Evolutionary conservation across 768 basidiomycete species (phyloP).

Genomic region (Agaricus sinodeliciosus): DNA sequence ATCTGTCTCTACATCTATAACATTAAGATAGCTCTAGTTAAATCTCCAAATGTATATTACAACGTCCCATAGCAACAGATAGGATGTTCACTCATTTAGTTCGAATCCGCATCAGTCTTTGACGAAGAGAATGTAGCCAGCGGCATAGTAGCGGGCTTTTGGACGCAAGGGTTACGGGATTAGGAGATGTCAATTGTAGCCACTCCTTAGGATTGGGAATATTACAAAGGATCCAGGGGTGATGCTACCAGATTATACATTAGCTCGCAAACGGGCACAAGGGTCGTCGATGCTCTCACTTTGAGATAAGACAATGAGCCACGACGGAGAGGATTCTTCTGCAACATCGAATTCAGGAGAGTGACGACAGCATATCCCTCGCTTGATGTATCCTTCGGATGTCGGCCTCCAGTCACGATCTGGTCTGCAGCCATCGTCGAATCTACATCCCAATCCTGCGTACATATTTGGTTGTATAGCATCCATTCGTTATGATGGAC

Average conservation of each 20-base stretch:
- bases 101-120: constrained; percentile 16
- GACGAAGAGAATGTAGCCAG: constrained; percentile 23
- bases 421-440: constrained; percentile 32
- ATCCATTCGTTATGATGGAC: constrained; percentile 30
- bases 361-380: constrained; percentile 26
- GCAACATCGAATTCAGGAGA: constrained; percentile 32
- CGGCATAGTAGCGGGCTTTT: constrained; percentile 12
- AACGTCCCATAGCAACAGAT: background rate
- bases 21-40: background rate
- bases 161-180: background rate
- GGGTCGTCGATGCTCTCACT: constrained; percentile 13
- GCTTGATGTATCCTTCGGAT: constrained; percentile 20
- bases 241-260: constrained; percentile 17
- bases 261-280: background rate
- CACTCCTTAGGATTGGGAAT: constrained; percentile 29
- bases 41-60: background rate
- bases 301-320: constrained; percentile 28
- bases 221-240: constrained; percentile 32
- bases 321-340: constrained; percentile 31
- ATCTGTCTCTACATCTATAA: background rate
- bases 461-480: constrained; percentile 35
- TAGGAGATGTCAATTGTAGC: constrained; percentile 26
- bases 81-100: constrained; percentile 1
- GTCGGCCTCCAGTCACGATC: constrained; percentile 27
- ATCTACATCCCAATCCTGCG: constrained; percentile 31